Conservation (phyloP, 805 yeast species). For the Brettanomyces bruxellensis region DNA sequence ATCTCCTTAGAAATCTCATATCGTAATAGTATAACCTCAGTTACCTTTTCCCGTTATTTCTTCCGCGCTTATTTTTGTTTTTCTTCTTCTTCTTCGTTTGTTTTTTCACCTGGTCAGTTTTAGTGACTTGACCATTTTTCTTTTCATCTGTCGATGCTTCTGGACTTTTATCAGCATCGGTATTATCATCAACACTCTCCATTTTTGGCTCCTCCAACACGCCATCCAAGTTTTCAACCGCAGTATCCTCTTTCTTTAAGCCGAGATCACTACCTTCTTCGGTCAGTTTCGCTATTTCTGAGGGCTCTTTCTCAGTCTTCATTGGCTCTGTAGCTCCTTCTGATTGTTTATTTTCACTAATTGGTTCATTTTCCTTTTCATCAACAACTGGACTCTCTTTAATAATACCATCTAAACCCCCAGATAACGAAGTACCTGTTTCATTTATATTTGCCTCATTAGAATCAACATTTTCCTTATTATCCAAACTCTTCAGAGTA, state of each 20-base stretch:
- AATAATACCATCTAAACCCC: not conserved
- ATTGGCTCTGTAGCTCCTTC: not conserved
- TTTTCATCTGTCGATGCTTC: not conserved
- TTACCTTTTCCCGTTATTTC: constrained; percentile 9
- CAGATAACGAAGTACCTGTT: not conserved
- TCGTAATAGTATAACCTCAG: not conserved
- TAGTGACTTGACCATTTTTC: not conserved
- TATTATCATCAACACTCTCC: not conserved
- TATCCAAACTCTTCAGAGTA: not conserved
- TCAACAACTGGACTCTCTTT: not conserved
- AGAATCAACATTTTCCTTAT: not conserved
- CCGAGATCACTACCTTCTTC: not conserved
- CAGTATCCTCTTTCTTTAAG: too few species aligned
- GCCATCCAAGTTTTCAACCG: not conserved
- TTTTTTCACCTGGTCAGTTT: not conserved
- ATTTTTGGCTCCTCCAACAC: not conserved
- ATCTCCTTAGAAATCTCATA: too few species aligned
- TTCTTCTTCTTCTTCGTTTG: not conserved
- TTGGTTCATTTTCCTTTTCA: not conserved
- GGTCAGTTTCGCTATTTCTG: not conserved
- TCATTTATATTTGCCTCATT: not conserved
- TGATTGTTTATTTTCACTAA: not conserved
- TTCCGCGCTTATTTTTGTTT: constrained; percentile 22
- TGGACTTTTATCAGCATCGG: not conserved
- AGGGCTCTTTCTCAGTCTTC: not conserved